Evolutionary conservation across 805 yeast genomes (phyloP).

Genomic region (Lipomyces yamanashiensis): DNA sequence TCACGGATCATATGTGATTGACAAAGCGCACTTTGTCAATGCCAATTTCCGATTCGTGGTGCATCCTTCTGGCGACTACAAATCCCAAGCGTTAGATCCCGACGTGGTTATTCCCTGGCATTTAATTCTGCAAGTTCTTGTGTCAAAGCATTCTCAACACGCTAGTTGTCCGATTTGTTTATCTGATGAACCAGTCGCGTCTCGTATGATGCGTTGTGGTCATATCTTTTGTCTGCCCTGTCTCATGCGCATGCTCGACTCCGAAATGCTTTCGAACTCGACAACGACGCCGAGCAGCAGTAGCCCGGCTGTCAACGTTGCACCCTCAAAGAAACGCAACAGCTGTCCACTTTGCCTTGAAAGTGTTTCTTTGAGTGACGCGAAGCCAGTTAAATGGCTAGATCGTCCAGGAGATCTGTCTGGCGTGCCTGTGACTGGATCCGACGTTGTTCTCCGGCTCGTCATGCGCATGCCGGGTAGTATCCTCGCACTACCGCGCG

Average conservation of each 20-base stretch:
- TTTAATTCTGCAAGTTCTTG: conserved; percentile 71
- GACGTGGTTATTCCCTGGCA: conserved; percentile 68
- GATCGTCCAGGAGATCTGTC: conserved; percentile 54
- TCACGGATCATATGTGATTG: conserved; percentile 29
- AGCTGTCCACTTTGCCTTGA: conserved; percentile 85
- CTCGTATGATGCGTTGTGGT: conserved; percentile 94
- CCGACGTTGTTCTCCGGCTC: conserved; percentile 62
- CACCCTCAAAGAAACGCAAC: conserved; percentile 50
- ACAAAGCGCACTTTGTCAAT: conserved; percentile 57
- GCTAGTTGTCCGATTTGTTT: conserved; percentile 89
- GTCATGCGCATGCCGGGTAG: conserved; percentile 61
- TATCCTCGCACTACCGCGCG: conserved; percentile 56
- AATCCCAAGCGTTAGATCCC: conserved; percentile 69
- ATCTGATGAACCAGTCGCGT: conserved; percentile 82
- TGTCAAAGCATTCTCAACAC: conserved; percentile 63
- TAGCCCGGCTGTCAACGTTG: neutral
- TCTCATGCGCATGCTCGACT: conserved; percentile 69
- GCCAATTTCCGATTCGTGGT: conserved; percentile 84
- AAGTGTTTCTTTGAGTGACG: conserved; percentile 56
- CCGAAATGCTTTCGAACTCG: conserved; percentile 45
- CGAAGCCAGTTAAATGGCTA: conserved; percentile 65
- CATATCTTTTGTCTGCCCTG: conserved; percentile 89
- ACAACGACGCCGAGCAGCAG: neutral
- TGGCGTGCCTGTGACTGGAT: conserved; percentile 62
- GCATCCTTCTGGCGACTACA: conserved; percentile 61